phyloP scores from a whole-genome alignment of 305 asterid species.

The Fraxinus ornus region DNA sequence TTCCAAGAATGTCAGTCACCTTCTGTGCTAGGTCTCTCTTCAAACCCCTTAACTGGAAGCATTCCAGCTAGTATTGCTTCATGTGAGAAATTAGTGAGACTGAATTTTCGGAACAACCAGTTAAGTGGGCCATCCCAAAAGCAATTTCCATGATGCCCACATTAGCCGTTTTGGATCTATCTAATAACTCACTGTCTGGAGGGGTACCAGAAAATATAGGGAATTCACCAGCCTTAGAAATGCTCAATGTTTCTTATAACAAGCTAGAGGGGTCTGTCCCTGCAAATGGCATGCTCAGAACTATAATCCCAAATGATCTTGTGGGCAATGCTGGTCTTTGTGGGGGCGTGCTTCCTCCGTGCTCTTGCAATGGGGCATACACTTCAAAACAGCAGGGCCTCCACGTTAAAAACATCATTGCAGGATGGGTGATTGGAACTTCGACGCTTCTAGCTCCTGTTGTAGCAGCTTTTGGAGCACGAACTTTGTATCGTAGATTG shows the following conservation, averaged over 20 bases:
- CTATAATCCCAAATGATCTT: conserved; percentile 70
- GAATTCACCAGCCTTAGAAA: conserved; percentile 76
- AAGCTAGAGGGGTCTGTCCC: conserved; percentile 69
- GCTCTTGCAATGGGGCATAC: conserved; percentile 38
- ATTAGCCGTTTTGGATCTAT: conserved; percentile 66
- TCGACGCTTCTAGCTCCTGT: conserved; percentile 47
- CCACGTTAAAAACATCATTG: conserved; percentile 49
- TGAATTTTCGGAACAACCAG: conserved; percentile 64
- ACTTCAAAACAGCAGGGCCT: conserved; percentile 33
- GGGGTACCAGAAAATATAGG: conserved; percentile 72
- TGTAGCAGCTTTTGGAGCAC: conserved; percentile 42
- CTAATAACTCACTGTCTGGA: conserved; percentile 71
- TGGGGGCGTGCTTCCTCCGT: conserved; percentile 72
- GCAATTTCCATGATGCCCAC: conserved; percentile 63
- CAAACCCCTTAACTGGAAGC: conserved; percentile 57
- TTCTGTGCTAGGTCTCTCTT: conserved; percentile 72
- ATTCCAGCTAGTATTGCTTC: conserved; percentile 78
- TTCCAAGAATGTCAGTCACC: conserved; percentile 77
- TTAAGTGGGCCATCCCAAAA: conserved; percentile 58
- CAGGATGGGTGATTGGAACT: conserved; percentile 68
- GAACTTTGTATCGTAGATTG: conserved; percentile 51
- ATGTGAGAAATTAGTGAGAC: conserved; percentile 61
- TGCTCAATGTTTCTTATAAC: conserved; percentile 67
- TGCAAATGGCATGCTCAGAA: conserved; percentile 66
- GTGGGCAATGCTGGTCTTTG: conserved; percentile 64